Percentiles rank a stretch among this genome's conserved stretches.
phyloP scores from a whole-genome alignment of 768 basidiomycete genomes.

The Suillus brevipes region DNA sequence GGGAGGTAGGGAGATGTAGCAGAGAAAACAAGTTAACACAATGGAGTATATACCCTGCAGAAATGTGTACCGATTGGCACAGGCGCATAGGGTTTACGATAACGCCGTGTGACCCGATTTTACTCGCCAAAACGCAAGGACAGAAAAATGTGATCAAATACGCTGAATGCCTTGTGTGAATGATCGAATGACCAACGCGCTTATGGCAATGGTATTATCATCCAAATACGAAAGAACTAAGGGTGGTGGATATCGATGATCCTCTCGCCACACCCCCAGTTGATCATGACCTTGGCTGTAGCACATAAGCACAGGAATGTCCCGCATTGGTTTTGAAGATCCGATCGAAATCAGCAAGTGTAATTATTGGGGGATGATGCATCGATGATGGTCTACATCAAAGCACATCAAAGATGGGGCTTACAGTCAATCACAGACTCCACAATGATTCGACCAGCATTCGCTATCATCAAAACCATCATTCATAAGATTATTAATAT shows the following conservation, averaged over 20 bases:
- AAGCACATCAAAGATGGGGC: neutral
- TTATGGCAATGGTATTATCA: neutral
- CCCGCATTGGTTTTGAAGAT: neutral
- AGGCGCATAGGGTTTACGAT: neutral
- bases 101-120: neutral
- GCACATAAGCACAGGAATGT: neutral
- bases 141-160: neutral
- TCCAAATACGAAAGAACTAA: neutral
- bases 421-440: neutral
- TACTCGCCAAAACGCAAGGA: neutral
- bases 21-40: neutral
- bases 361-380: neutral
- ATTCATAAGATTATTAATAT: neutral
- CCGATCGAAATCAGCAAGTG: neutral
- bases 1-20: too few relatives aligned
- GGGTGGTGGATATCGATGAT: neutral
- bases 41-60: neutral
- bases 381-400: too few relatives aligned
- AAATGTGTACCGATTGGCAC: neutral
- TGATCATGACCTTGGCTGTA: neutral
- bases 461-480: conserved; percentile 1
- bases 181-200: neutral
- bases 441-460: neutral
- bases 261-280: neutral
- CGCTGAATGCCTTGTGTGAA: too few relatives aligned